A percentile compares a stretch with the other conserved stretches of the same genome.
phyloP scores from a whole-genome alignment of 495 filamentous ascomycete species.

The Tuber melanosporum region DNA sequence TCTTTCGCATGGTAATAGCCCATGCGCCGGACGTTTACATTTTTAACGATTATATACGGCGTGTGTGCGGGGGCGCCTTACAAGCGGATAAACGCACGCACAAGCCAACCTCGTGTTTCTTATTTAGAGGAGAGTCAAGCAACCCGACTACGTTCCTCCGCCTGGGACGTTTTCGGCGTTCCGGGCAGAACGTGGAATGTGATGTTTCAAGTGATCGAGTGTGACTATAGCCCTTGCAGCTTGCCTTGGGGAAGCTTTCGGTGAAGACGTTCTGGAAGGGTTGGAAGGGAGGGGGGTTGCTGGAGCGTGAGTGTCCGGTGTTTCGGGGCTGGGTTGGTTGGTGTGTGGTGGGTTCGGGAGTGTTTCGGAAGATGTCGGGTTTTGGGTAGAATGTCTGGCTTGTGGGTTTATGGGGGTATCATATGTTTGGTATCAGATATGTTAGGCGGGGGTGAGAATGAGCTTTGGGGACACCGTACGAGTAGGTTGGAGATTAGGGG shows the following conservation, averaged over 20 bases:
- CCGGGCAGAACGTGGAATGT: not conserved
- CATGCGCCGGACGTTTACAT: not conserved
- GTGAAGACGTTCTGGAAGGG: not conserved
- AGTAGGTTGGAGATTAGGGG: not conserved
- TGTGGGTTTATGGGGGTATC: not conserved
- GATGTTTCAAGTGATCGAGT: not conserved
- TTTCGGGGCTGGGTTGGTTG: not conserved
- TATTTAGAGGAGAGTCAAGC: not conserved
- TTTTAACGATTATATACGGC: not conserved
- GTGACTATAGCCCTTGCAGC: not conserved
- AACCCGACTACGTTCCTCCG: not conserved
- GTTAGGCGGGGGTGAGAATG: not conserved
- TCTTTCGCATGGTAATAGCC: no score
- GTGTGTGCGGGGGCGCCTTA: not conserved
- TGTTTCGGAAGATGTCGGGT: not conserved
- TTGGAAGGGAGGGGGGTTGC: not conserved
- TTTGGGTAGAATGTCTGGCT: not conserved
- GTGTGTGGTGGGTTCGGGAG: not conserved
- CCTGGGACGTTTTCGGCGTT: not conserved
- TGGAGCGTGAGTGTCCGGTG: not conserved
- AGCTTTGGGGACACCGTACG: not conserved
- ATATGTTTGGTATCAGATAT: not conserved
- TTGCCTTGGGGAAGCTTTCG: not conserved
- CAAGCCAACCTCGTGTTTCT: not conserved
- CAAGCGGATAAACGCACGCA: not conserved